These are phyloP conservation scores for Plasmodium vinckei DNA, from an alignment of 169 alveolate species.

Conservation along the genomic window DNA sequence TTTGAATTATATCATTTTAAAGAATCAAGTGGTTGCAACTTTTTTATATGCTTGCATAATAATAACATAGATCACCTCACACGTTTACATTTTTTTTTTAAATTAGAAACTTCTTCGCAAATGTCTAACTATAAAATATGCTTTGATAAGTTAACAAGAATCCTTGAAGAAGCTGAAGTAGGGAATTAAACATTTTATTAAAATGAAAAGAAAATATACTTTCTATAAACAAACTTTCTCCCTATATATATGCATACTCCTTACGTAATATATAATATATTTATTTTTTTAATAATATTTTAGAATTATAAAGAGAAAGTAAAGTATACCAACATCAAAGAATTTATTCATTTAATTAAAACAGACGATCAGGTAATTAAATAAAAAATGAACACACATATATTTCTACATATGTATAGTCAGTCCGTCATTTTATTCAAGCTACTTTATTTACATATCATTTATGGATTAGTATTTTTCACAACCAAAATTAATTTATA, in stretches of 20 bases:
- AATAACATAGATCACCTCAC: neutral
- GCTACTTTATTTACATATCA: no score
- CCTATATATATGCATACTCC: neutral
- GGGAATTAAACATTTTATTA: neutral
- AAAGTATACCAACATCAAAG: slow-evolving; percentile 29
- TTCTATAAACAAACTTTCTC: no score
- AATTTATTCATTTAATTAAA: slow-evolving; percentile 40
- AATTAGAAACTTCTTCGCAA: slow-evolving; percentile 58
- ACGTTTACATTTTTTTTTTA: neutral
- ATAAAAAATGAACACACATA: neutral
- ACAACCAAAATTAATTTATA: neutral
- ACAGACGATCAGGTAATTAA: slow-evolving; percentile 42
- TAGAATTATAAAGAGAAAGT: slow-evolving; percentile 59
- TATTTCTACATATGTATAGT: neutral
- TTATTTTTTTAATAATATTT: neutral
- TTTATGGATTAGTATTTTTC: neutral
- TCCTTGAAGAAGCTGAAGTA: slow-evolving; percentile 70
- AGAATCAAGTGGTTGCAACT: no score
- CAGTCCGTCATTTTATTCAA: no score
- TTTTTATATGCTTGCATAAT: no score
- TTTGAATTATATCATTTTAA: neutral
- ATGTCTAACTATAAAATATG: slow-evolving; percentile 65
- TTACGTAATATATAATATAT: neutral
- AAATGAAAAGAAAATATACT: neutral
- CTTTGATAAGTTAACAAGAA: slow-evolving; percentile 22